Percentiles rank a stretch among this genome's conserved stretches.
phyloP scores from a whole-genome alignment of 1,284 basidiomycete species.

The Erythrobasidium hasegawianum region DNA sequence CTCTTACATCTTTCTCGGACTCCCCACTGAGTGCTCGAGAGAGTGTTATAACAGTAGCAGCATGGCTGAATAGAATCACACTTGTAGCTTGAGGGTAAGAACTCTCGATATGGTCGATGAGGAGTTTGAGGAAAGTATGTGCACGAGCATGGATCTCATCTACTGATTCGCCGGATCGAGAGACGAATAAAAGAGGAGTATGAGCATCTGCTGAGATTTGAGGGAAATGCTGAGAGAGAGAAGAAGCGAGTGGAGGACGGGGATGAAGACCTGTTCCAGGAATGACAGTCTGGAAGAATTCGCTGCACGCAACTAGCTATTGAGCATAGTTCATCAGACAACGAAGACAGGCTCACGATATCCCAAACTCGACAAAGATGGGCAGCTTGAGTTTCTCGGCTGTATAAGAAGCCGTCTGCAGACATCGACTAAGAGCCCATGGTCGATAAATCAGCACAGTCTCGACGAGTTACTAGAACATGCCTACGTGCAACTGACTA shows the following conservation, averaged over 20 bases:
- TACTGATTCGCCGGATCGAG: slow-evolving; percentile 18
- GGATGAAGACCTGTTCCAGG: slow-evolving; percentile 32
- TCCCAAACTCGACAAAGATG: slow-evolving; percentile 32
- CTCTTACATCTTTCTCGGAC: slow-evolving; percentile 11
- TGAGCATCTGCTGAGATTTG: slow-evolving; percentile 4
- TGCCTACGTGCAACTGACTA: slow-evolving; percentile 10
- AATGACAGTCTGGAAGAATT: slow-evolving; percentile 20
- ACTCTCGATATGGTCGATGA: slow-evolving; percentile 6
- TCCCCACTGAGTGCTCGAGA: slow-evolving; percentile 21
- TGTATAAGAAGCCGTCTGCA: slow-evolving; percentile 30
- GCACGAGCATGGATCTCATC: slow-evolving; percentile 26
- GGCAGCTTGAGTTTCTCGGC: slow-evolving; percentile 25
- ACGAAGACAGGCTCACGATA: slow-evolving; percentile 21
- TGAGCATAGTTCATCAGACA: no score
- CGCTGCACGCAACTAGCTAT: slow-evolving; percentile 8
- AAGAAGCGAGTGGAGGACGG: slow-evolving; percentile 17
- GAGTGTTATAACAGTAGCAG: slow-evolving; percentile 33
- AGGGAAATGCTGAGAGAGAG: slow-evolving; percentile 19
- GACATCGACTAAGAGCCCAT: slow-evolving; percentile 13
- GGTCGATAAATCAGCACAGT: no score
- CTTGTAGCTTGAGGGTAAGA: slow-evolving; percentile 17
- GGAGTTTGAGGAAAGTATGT: slow-evolving; percentile 15
- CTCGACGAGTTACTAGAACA: no score
- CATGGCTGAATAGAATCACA: slow-evolving; percentile 25
- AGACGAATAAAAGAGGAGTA: slow-evolving; percentile 11